Base-by-base conservation (phyloP, 805 yeast genomes). In the Candida andamanensis region DNA sequence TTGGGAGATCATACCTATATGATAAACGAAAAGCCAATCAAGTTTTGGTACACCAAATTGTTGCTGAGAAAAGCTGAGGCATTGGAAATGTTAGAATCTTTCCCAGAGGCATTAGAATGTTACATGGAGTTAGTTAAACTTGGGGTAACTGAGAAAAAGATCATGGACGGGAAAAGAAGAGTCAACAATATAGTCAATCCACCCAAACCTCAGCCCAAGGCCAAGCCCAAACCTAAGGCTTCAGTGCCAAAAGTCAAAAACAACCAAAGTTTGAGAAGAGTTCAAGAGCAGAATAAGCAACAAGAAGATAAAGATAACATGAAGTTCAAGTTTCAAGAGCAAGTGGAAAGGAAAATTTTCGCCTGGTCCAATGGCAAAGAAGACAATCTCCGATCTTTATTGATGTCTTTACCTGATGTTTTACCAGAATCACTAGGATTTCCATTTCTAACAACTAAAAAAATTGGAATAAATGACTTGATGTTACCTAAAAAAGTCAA, bases 401-500 rank as follows among this genome's bases (percentile, higher is more conserved):
- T 92, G 19, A 69, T 86, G 2, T 71, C 86, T 3, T 59, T 92
- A 35, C 78, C 84, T 22, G 55, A 60, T 2, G 69, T 92, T 12
- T 57, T 92, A 10, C 78, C 84, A 9, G 39, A 37, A 3, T 33
- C 43, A 6, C 46, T 58, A 20, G 58, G 58, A 4, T 54, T 57
- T 32, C 47, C 59, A 1, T 58, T 58, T 25, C 33, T 53, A 17
- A 49, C 56, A 3, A 39, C 46, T 3, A 45, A 46, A 33, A 55
- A 53, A 12, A 79, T 87, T 4, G 54, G 78, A 1, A 56, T 81
- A 49, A 69, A 42, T 25, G 97, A 90, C 35, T 63, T 92, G 37
- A 92, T 92, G 37, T 63, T 89, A 41, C 90, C 95, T 13, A 89
- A 87, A 46, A 87, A 84, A 53, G 97, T 87, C 23, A 90, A 90